phyloP scores from a whole-genome alignment of 2,329 filamentous ascomycete species.

The Scleromitrula shiraiana region DNA sequence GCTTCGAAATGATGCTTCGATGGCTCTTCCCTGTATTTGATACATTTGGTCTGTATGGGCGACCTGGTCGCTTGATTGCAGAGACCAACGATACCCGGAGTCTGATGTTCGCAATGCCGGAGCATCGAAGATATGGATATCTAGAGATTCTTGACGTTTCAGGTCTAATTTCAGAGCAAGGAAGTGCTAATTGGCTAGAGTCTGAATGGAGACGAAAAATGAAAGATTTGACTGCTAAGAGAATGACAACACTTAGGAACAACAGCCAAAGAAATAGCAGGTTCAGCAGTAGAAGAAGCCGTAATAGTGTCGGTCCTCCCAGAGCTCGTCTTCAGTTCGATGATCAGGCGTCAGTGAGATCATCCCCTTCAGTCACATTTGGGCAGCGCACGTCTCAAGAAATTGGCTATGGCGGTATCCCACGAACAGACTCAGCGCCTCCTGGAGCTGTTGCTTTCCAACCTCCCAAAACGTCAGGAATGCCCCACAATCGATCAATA shows the following conservation, averaged over 20 bases:
- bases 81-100: conserved; percentile 81
- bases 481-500: conserved; percentile 24
- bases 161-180: conserved; percentile 67
- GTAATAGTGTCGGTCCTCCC: conserved; percentile 45
- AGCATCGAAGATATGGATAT: conserved; percentile 80
- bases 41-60: conserved; percentile 83
- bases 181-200: conserved; percentile 72
- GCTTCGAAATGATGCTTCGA: conserved; percentile 90
- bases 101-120: conserved; percentile 97
- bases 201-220: conserved; percentile 82
- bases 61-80: conserved; percentile 77
- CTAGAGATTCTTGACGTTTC: conserved; percentile 82
- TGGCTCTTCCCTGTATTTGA: conserved; percentile 94
- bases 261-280: conserved; percentile 33
- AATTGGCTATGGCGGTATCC: conserved; percentile 10
- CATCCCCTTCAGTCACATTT: conserved; percentile 40
- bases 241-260: conserved; percentile 58
- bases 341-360: conserved; percentile 42
- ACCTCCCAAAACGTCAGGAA: conserved; percentile 9
- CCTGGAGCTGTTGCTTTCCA: conserved; percentile 30
- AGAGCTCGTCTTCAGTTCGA: conserved; percentile 49
- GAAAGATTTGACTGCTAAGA: conserved; percentile 77
- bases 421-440: conserved; percentile 44
- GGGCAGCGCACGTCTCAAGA: conserved; percentile 18
- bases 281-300: conserved; percentile 48